Conservation (phyloP, 1,139 yeast genomes). For the Trichomonascaceae sp. region DNA sequence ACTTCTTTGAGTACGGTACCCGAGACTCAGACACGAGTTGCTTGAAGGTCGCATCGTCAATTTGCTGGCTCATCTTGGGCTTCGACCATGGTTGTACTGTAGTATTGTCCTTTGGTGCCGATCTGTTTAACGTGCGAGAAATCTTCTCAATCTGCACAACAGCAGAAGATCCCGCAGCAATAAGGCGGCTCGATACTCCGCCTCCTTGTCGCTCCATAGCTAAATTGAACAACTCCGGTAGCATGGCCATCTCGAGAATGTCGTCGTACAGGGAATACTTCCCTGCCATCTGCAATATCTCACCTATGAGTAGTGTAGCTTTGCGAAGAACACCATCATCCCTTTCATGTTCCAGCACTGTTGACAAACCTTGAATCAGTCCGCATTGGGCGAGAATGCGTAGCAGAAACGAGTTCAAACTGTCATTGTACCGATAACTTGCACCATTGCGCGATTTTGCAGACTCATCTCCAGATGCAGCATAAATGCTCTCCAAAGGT, state of each 20-base stretch:
- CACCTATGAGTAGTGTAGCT: constrained; percentile 51
- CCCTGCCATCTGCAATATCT: constrained; percentile 43
- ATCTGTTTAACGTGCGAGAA: constrained; percentile 30
- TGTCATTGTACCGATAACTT: constrained; percentile 27
- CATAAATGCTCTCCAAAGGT: constrained; percentile 9
- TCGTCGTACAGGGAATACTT: constrained; percentile 36
- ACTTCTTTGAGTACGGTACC: constrained; percentile 68
- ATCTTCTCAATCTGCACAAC: constrained; percentile 36
- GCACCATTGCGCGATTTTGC: constrained; percentile 1
- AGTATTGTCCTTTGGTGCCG: constrained; percentile 2
- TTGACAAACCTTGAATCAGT: constrained; percentile 37
- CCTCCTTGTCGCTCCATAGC: constrained; percentile 14
- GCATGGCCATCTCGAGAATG: constrained; percentile 17
- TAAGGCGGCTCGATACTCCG: constrained; percentile 4
- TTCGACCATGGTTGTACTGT: constrained; percentile 1
- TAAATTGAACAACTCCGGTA: constrained; percentile 22
- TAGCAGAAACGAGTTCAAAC: constrained; percentile 49
- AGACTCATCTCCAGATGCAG: constrained; percentile 4
- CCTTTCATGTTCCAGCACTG: constrained; percentile 35
- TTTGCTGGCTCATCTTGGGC: constrained; percentile 32
- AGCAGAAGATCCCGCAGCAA: constrained; percentile 19
- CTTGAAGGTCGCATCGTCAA: constrained; percentile 64
- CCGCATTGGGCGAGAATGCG: constrained; percentile 43
- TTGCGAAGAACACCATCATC: constrained; percentile 40
- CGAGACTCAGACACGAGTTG: constrained; percentile 53